phyloP scores from a whole-genome alignment of 2,329 filamentous ascomycete genomes.

The Aspergillus chevalieri region DNA sequence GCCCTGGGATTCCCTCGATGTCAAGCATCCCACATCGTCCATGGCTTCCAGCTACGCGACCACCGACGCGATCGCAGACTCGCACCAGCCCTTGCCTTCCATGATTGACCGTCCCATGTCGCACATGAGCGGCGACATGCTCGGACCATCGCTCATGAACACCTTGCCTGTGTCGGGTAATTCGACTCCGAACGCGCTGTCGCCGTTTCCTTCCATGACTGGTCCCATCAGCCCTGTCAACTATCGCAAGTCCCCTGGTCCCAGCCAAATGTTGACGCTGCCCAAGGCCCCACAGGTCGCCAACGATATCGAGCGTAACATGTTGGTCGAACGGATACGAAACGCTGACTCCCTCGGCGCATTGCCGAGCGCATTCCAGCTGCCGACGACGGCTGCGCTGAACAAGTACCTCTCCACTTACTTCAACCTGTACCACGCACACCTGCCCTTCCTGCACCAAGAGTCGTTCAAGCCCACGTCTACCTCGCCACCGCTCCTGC shows the following conservation, averaged over 20 bases:
- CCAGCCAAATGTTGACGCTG: slow-evolving; percentile 57
- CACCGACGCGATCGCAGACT: slow-evolving; percentile 53
- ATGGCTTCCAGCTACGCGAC: slow-evolving; percentile 61
- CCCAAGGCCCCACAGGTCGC: slow-evolving; percentile 72
- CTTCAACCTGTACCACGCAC: slow-evolving; percentile 95
- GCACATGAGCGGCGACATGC: slow-evolving; percentile 47
- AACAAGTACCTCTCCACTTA: slow-evolving; percentile 94
- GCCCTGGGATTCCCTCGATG: slow-evolving; percentile 84
- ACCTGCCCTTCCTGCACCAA: slow-evolving; percentile 90
- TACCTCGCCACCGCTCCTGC: slow-evolving; percentile 72
- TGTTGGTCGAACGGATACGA: slow-evolving; percentile 80
- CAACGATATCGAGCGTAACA: slow-evolving; percentile 76
- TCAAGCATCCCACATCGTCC: slow-evolving; percentile 70
- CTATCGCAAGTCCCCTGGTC: slow-evolving; percentile 64
- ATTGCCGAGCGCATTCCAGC: slow-evolving; percentile 80
- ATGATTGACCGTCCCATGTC: slow-evolving; percentile 59
- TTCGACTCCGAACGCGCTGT: slow-evolving; percentile 66
- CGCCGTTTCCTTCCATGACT: slow-evolving; percentile 64
- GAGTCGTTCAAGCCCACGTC: slow-evolving; percentile 78
- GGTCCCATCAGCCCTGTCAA: slow-evolving; percentile 64
- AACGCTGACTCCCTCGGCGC: slow-evolving; percentile 72
- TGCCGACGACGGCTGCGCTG: slow-evolving; percentile 71
- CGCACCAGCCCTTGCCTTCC: slow-evolving; percentile 59
- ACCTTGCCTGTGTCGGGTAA: slow-evolving; percentile 63
- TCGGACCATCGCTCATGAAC: slow-evolving; percentile 63